A percentile compares a stretch with the other conserved stretches of the same genome.
Evolutionary conservation across 2,329 filamentous ascomycete species (phyloP).

Genomic region (Pezicula carpinea): DNA sequence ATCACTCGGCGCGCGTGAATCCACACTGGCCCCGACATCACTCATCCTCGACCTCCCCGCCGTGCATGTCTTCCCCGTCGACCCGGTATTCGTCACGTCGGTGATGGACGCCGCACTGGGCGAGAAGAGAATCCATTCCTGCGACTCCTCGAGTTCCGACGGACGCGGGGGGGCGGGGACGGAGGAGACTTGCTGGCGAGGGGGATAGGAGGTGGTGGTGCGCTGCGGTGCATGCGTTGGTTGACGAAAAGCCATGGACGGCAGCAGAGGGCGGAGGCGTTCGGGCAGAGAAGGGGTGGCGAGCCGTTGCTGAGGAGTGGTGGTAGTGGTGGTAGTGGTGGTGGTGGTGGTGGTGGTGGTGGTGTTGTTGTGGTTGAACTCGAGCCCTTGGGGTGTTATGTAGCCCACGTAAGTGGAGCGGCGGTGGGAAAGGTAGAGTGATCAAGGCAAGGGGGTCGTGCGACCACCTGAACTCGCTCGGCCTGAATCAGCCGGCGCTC

Average conservation of each 20-base stretch:
- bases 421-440: too few species aligned
- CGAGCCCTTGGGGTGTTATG: too few species aligned
- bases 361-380: too few species aligned
- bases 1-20: slow-evolving; percentile 60
- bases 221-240: slow-evolving; percentile 49
- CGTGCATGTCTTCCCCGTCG: slow-evolving; percentile 59
- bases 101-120: slow-evolving; percentile 64
- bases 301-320: too few species aligned
- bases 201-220: slow-evolving; percentile 31
- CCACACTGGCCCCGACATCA: slow-evolving; percentile 76
- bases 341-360: too few species aligned
- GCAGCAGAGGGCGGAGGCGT: not conserved
- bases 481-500: too few species aligned
- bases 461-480: too few species aligned
- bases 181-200: slow-evolving; percentile 24
- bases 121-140: slow-evolving; percentile 96
- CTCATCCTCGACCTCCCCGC: slow-evolving; percentile 70
- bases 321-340: too few species aligned
- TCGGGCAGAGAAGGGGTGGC: too few species aligned
- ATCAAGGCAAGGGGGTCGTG: too few species aligned
- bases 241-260: slow-evolving; percentile 55
- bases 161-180: slow-evolving; percentile 13
- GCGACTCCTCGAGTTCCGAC: slow-evolving; percentile 59
- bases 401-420: too few species aligned
- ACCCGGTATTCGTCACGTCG: slow-evolving; percentile 64